Conservation (phyloP, 805 yeast genomes). For the Suhomyces pyralidae region DNA sequence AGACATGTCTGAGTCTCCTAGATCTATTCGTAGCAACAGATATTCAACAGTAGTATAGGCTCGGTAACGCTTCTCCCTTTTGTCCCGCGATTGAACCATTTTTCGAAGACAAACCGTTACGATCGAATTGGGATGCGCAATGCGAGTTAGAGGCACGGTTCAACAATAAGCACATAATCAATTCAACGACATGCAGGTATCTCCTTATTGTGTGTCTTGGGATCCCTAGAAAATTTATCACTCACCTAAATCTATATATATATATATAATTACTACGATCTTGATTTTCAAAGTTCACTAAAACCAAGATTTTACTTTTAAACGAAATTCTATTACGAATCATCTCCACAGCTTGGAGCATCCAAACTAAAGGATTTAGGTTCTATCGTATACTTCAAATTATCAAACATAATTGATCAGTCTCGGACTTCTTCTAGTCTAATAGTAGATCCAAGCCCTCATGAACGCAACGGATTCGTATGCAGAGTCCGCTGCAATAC, state of each 20-base stretch:
- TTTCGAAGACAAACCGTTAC: not conserved
- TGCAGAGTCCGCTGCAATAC: not conserved
- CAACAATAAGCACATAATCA: not conserved
- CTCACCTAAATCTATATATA: not conserved
- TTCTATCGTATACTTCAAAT: not conserved
- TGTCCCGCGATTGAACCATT: not conserved
- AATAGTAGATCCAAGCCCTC: not conserved
- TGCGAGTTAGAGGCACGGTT: not conserved
- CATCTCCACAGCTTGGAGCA: not conserved
- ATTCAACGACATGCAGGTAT: not conserved
- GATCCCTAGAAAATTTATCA: not conserved
- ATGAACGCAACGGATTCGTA: constrained; percentile 1
- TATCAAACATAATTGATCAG: not conserved
- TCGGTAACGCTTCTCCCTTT: not conserved
- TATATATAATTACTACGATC: not conserved
- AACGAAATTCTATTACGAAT: not conserved
- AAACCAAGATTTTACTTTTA: too few species aligned
- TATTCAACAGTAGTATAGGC: not conserved
- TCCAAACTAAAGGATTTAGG: not conserved
- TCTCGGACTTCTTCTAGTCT: not conserved
- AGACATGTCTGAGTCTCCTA: not conserved
- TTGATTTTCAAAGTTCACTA: not conserved
- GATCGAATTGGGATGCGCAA: not conserved
- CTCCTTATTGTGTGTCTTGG: not conserved
- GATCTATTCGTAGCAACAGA: not conserved